phyloP scores from a whole-genome alignment of 306 rosid species.

The Prunus davidiana region DNA sequence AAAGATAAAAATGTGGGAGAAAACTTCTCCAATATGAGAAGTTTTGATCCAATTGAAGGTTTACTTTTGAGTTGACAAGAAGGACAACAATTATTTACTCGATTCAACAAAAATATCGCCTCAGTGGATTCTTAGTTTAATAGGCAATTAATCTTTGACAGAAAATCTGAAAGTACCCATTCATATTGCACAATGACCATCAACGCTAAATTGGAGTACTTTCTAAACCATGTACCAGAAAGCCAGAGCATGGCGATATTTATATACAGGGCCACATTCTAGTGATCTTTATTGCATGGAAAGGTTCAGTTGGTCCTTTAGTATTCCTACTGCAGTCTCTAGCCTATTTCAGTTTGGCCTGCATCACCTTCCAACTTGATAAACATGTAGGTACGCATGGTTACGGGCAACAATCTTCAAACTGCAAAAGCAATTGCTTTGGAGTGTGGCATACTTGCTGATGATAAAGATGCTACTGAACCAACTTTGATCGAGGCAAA shows the following conservation, averaged over 20 bases:
- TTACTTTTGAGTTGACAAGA: no score
- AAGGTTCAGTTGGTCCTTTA: neutral
- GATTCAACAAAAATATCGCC: no score
- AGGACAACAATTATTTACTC: no score
- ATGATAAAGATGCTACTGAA: slow-evolving; percentile 52
- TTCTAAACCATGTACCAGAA: neutral
- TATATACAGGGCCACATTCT: neutral
- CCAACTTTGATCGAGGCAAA: slow-evolving; percentile 75
- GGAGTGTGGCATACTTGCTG: slow-evolving; percentile 84
- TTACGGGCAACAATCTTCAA: slow-evolving; percentile 79
- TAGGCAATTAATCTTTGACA: neutral
- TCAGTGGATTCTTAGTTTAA: neutral
- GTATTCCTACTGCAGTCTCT: no score
- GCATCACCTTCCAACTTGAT: neutral
- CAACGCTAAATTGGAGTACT: neutral
- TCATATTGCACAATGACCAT: neutral
- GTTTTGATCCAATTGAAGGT: neutral
- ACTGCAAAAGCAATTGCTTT: slow-evolving; percentile 91
- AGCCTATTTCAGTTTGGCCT: no score
- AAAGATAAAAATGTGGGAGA: no score
- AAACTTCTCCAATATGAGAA: no score
- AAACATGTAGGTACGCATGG: slow-evolving; percentile 66
- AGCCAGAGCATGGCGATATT: neutral
- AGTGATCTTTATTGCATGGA: neutral
- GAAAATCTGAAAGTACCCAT: neutral